Percentiles rank a stretch among this genome's conserved stretches.
These are phyloP conservation scores for Kodamaea sagamina DNA, from an alignment of 805 yeast genomes.

Conservation along the genomic window DNA sequence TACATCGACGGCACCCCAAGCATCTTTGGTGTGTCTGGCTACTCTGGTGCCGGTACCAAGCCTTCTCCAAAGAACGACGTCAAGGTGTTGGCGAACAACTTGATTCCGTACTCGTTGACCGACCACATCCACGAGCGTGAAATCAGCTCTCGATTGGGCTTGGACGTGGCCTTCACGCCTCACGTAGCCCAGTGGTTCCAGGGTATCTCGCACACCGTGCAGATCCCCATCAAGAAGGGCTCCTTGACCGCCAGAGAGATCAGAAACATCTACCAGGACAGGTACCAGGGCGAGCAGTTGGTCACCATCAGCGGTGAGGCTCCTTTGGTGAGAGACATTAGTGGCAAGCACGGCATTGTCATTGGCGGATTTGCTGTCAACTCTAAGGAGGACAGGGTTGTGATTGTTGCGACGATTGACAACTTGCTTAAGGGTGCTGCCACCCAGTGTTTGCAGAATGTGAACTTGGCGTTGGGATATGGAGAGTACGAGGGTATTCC, in stretches of 20 bases:
- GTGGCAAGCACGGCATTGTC: slow-evolving; percentile 92
- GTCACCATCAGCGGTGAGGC: slow-evolving; percentile 87
- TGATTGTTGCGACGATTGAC: slow-evolving; percentile 92
- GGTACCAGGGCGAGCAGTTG: slow-evolving; percentile 83
- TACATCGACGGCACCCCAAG: slow-evolving; percentile 73
- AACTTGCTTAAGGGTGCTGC: slow-evolving; percentile 97
- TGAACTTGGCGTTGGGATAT: slow-evolving; percentile 85
- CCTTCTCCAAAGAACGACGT: slow-evolving; percentile 95
- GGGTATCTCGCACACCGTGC: slow-evolving; percentile 91
- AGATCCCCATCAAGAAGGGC: slow-evolving; percentile 74
- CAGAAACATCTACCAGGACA: slow-evolving; percentile 81
- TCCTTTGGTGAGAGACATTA: slow-evolving; percentile 86
- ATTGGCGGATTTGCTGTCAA: slow-evolving; percentile 96
- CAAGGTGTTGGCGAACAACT: slow-evolving; percentile 69
- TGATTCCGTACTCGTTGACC: slow-evolving; percentile 93
- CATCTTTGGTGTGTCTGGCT: slow-evolving; percentile 94
- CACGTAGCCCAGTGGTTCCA: slow-evolving; percentile 99
- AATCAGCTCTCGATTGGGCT: slow-evolving; percentile 77
- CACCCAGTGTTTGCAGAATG: slow-evolving; percentile 96
- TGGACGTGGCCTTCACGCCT: slow-evolving; percentile 85
- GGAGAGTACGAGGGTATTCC: slow-evolving; percentile 97
- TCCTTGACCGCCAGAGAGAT: slow-evolving; percentile 77
- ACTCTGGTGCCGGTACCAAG: slow-evolving; percentile 99
- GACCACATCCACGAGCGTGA: slow-evolving; percentile 97
- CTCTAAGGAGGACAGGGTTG: slow-evolving; percentile 85